Percentiles rank a stretch among this genome's conserved stretches.
Conservation (phyloP, 1,284 basidiomycete species). For the Sporisorium reilianum region DNA sequence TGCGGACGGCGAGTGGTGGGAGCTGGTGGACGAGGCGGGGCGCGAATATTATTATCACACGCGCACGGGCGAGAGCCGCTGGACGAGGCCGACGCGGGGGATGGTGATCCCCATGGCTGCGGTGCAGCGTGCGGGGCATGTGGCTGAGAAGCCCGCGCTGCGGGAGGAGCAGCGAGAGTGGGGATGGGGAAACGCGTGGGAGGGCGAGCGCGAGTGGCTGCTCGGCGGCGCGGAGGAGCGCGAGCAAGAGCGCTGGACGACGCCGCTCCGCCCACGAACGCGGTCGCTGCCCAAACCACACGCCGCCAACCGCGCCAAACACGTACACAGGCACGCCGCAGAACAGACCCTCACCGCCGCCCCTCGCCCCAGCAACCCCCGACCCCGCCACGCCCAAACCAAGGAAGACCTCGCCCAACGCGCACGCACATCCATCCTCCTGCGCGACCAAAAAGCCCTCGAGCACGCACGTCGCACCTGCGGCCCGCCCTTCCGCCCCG, state of each 20-base stretch:
- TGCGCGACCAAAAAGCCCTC: constrained; percentile 17
- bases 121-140: constrained; percentile 75
- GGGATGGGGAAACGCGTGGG: too few relatives aligned
- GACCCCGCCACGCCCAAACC: not conserved
- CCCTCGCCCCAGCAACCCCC: not conserved
- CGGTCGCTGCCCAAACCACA: constrained; percentile 5
- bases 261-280: constrained; percentile 3
- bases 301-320: not conserved
- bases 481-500: constrained; percentile 1
- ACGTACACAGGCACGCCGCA: not conserved
- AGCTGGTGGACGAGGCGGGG: constrained; percentile 83
- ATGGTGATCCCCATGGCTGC: constrained; percentile 88
- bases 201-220: not conserved
- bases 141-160: not conserved
- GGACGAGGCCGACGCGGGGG: constrained; percentile 81
- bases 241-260: not conserved
- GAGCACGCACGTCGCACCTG: constrained; percentile 8
- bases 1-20: constrained; percentile 93
- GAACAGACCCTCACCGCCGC: not conserved
- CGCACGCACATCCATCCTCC: constrained; percentile 10
- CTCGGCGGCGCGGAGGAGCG: not conserved
- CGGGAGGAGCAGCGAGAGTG: not conserved
- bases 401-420: not conserved
- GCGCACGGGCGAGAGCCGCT: constrained; percentile 84
- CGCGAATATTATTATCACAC: constrained; percentile 94